A percentile compares a stretch with the other conserved stretches of the same genome.
Conservation (phyloP, 169 alveolate species). For the Babesia bovis region DNA sequence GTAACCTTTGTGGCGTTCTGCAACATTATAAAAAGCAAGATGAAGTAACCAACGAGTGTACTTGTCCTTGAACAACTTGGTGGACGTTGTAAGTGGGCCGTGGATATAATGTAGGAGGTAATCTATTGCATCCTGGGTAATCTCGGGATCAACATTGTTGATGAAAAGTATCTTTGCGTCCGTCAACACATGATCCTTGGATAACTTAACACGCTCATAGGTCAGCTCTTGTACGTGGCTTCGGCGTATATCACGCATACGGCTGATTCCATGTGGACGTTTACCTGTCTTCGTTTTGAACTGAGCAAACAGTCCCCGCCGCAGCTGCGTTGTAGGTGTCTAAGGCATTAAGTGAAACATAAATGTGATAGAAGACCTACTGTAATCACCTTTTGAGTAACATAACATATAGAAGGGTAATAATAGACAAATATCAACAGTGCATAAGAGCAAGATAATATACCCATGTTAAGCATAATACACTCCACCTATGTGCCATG, state of each 20-base stretch:
- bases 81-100: constrained; percentile 57
- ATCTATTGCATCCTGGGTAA: constrained; percentile 65
- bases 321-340: not conserved
- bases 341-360: not conserved
- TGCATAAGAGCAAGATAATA: not conserved
- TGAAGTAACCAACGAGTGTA: constrained; percentile 39
- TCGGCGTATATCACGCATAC: constrained; percentile 35
- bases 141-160: constrained; percentile 60
- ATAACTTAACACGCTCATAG: constrained; percentile 47
- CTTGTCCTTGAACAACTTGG: constrained; percentile 46
- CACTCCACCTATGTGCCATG: constrained; percentile 4
- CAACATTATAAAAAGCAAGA: not conserved
- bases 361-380: not conserved
- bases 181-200: constrained; percentile 39
- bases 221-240: constrained; percentile 63
- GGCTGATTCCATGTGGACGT: constrained; percentile 59
- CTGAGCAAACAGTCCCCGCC: constrained; percentile 52
- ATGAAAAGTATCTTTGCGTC: constrained; percentile 62
- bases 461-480: constrained; percentile 7
- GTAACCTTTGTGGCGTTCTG: constrained; percentile 76
- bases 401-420: constrained; percentile 11
- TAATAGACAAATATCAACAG: constrained; percentile 8
- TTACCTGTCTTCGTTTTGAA: constrained; percentile 56
- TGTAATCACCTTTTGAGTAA: not conserved
- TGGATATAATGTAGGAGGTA: constrained; percentile 56